Evolutionary conservation across 2,329 filamentous ascomycete species (phyloP), one percentile per base, ranked within the genome.

Genomic region (Xylaria digitata): DNA sequence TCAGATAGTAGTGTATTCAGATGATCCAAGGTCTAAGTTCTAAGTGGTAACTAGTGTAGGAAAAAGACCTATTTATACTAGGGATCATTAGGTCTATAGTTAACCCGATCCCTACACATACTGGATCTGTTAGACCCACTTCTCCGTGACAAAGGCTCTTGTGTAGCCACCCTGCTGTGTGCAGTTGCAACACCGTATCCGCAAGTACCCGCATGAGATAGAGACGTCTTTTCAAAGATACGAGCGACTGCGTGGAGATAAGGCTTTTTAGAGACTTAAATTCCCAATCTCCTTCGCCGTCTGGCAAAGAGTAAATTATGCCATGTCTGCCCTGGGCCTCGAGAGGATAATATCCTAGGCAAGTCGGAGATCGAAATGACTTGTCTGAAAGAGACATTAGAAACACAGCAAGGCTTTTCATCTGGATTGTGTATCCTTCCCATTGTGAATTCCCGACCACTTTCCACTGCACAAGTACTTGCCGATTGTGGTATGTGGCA

Each of bases 161-260:
- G 69, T 77, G 75, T 26, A 77, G 67, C 75, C 76, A 78, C 17
- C 75, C 75, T 17, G 73, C 71, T 6, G 75, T 76, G 64, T 77
- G 75, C 5, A 77, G 67, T 53, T 73, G 73, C 6, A 77, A 67
- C 6, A 77, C 57, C 11, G 74, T 73, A 50, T 75, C 68, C 17
- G 70, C 70, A n/a, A 76, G 64, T 7, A 37, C 54, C 23, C 64
- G 68, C 15, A 63, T 67, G 6, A 76, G 40, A 21, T 67, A 60
- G 49, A 75, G 63, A 9, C 72, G 58, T 23, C 70, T 52, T 26
- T 46, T 62, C 17, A 72, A 61, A 3, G 66, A 66, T 5, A 68
- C 57, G 17, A 49, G 23, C 6, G 19, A 46, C 42, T 66, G 23
- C 32, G 21, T 37, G 1, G 19, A n/a, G 5, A 73, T 68, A 7